phyloP scores from a whole-genome alignment of 768 basidiomycete species.

The Trichaptum fuscoviolaceum region DNA sequence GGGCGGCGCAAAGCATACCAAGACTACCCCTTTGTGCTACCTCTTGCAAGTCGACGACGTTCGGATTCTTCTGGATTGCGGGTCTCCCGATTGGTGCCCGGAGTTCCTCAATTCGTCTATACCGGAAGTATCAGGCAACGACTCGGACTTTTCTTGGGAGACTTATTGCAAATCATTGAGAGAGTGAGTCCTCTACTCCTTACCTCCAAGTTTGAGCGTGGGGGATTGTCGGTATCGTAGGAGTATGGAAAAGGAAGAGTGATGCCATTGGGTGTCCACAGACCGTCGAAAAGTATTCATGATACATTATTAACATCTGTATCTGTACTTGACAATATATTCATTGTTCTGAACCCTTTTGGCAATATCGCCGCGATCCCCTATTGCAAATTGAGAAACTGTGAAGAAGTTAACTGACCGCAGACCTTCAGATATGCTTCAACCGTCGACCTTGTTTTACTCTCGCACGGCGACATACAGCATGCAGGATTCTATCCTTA shows the following conservation, averaged over 20 bases:
- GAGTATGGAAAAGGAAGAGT: neutral
- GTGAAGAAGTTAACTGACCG: neutral
- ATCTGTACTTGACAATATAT: slow-evolving; percentile 3
- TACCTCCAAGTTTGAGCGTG: neutral
- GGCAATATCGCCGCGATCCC: neutral
- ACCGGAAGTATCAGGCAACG: slow-evolving; percentile 3
- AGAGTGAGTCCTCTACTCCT: slow-evolving; percentile 46
- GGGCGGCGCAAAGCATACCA: slow-evolving; percentile 67
- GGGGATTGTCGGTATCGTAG: too few relatives aligned
- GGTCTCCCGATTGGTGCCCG: slow-evolving; percentile 81
- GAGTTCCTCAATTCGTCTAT: slow-evolving; percentile 27
- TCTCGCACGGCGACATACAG: slow-evolving; percentile 88
- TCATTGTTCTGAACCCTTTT: neutral
- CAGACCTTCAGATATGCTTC: slow-evolving; percentile 59
- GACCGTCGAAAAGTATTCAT: too few relatives aligned
- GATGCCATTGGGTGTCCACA: neutral
- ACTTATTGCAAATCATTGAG: slow-evolving; percentile 61
- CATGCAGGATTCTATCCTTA: slow-evolving; percentile 93
- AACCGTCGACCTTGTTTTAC: slow-evolving; percentile 80
- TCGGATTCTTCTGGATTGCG: slow-evolving; percentile 89
- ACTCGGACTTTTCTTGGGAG: slow-evolving; percentile 42
- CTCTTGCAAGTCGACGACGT: slow-evolving; percentile 94
- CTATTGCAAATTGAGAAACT: neutral
- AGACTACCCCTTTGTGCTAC: slow-evolving; percentile 68
- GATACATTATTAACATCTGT: neutral